Percentiles rank a stretch among this genome's conserved stretches.
Conservation (phyloP, 768 basidiomycete species). For the Leccinum barrowsii region DNA sequence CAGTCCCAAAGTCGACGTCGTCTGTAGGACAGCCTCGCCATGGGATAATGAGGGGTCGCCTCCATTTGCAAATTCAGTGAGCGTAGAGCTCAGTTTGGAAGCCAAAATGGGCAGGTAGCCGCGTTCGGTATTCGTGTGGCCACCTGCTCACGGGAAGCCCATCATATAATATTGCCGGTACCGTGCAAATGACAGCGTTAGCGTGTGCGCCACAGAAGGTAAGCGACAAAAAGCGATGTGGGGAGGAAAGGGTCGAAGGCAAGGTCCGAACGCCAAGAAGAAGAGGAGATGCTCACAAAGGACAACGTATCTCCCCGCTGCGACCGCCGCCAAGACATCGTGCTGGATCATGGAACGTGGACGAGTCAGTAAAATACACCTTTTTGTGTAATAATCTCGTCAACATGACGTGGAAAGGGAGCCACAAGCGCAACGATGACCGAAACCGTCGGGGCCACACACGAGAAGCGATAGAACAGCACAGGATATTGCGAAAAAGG, state of each 20-base stretch:
- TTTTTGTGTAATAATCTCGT: not conserved
- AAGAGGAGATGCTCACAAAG: conserved; percentile 56
- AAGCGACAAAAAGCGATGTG: not conserved
- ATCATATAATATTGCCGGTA: conserved; percentile 18
- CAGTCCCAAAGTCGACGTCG: conserved; percentile 21
- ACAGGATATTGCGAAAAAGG: conserved; percentile 15
- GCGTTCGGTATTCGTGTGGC: conserved; percentile 94
- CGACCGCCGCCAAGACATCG: conserved; percentile 79
- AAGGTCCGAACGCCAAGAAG: not conserved
- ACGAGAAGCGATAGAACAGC: not conserved
- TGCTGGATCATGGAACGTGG: conserved; percentile 49
- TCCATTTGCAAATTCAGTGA: conserved; percentile 30
- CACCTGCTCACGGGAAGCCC: conserved; percentile 45
- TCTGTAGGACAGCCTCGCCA: conserved; percentile 9
- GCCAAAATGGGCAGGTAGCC: conserved; percentile 82
- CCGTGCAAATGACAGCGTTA: conserved; percentile 11
- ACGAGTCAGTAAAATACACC: not conserved
- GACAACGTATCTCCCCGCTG: conserved; percentile 73
- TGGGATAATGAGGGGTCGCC: not conserved
- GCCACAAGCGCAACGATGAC: not conserved
- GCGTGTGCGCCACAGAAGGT: conserved; percentile 11
- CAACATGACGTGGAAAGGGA: conserved; percentile 11
- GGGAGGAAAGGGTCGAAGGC: not conserved
- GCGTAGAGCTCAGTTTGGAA: conserved; percentile 57
- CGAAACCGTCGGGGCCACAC: not conserved